A percentile compares a stretch with the other conserved stretches of the same genome.
phyloP scores from a whole-genome alignment of 495 filamentous ascomycete species.

The Tuber indicum region DNA sequence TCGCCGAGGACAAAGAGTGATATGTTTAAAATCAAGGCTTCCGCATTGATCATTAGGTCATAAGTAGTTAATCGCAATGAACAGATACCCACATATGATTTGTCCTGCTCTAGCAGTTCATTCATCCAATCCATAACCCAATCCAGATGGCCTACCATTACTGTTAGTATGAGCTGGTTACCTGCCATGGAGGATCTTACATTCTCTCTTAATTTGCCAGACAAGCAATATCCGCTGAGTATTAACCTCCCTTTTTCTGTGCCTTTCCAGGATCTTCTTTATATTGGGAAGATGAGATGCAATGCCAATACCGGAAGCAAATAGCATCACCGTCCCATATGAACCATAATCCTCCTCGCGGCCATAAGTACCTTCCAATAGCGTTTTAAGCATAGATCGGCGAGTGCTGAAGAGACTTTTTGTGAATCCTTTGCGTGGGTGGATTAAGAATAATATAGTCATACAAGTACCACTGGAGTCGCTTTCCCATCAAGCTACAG shows the following conservation, averaged over 20 bases:
- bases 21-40: conserved; percentile 29
- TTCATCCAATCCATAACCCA: conserved; percentile 37
- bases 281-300: conserved; percentile 45
- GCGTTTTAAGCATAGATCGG: conserved; percentile 21
- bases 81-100: conserved; percentile 20
- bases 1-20: conserved; percentile 10
- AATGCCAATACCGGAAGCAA: conserved; percentile 45
- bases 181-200: conserved; percentile 25
- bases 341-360: conserved; percentile 38
- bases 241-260: conserved; percentile 36
- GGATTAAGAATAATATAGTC: conserved; percentile 38
- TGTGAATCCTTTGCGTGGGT: conserved; percentile 42
- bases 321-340: conserved; percentile 43
- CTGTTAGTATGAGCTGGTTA: conserved; percentile 4
- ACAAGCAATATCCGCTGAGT: conserved; percentile 42
- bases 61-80: background rate
- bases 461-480: conserved; percentile 25
- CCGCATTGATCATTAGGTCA: conserved; percentile 2
- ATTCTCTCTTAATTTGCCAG: conserved; percentile 41
- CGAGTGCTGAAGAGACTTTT: conserved; percentile 19
- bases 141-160: conserved; percentile 20
- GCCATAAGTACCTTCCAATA: conserved; percentile 45
- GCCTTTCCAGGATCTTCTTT: conserved; percentile 42
- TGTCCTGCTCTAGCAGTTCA: conserved; percentile 30
- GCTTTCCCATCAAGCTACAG: conserved; percentile 43